phyloP scores from a whole-genome alignment of 179 eudicot species.

The Vitellaria paradoxa region DNA sequence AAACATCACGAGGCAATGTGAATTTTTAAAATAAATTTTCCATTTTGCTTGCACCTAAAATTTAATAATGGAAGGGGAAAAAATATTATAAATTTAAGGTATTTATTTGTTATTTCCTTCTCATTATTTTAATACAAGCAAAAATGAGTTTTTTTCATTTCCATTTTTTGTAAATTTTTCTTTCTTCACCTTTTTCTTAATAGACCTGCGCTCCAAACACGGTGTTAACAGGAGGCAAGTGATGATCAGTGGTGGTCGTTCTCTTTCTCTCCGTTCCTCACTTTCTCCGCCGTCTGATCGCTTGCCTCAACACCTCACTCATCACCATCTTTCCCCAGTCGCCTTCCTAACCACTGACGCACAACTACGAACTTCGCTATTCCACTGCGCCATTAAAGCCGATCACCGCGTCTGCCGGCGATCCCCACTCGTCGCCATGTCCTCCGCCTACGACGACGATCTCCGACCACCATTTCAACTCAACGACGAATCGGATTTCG shows the following conservation, averaged over 20 bases:
- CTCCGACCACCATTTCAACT: constrained; percentile 40
- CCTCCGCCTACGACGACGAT: constrained; percentile 4
- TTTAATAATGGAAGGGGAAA: too few relatives aligned
- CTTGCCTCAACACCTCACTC: not conserved
- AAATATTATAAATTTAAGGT: too few relatives aligned
- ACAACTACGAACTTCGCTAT: not conserved
- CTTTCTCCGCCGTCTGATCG: not conserved
- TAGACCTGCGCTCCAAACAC: too few relatives aligned
- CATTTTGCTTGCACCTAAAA: too few relatives aligned
- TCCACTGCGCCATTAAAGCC: not conserved
- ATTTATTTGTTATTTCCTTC: too few relatives aligned
- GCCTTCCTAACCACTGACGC: constrained; percentile 6
- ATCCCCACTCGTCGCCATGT: constrained; percentile 11
- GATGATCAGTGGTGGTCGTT: not conserved
- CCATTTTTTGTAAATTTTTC: too few relatives aligned
- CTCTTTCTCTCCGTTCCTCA: not conserved
- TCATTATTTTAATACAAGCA: too few relatives aligned
- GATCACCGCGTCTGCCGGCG: constrained; percentile 21
- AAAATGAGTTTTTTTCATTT: too few relatives aligned
- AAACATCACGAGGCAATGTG: too few relatives aligned
- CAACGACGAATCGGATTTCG: constrained; percentile 58
- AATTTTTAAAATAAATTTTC: too few relatives aligned
- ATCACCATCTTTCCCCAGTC: not conserved
- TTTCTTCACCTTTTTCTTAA: too few relatives aligned
- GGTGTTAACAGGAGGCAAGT: not conserved